Evolutionary conservation across 2,329 filamentous ascomycete species (phyloP).

Genomic region (Ampelomyces quisqualis): DNA sequence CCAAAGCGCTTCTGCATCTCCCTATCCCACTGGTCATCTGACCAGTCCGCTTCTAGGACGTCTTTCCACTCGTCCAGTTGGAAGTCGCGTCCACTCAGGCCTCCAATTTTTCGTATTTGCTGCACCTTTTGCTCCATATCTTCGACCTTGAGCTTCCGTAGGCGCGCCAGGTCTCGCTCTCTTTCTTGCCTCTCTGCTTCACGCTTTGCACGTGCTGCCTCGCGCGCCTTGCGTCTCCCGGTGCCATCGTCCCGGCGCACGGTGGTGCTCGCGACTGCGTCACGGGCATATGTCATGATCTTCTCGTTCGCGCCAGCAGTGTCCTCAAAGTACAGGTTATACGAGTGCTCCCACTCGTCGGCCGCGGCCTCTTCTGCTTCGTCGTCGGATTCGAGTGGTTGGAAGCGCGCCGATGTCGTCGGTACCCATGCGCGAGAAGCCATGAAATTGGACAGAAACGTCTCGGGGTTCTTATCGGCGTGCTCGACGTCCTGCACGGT

Average conservation of each 20-base stretch:
- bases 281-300: slow-evolving; percentile 84
- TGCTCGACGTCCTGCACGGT: slow-evolving; percentile 61
- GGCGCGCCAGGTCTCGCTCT: slow-evolving; percentile 76
- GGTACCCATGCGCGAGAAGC: slow-evolving; percentile 87
- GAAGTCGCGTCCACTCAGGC: slow-evolving; percentile 65
- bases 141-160: slow-evolving; percentile 86
- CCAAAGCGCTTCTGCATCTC: slow-evolving; percentile 89
- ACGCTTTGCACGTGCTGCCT: slow-evolving; percentile 73
- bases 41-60: slow-evolving; percentile 84
- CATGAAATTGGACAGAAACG: slow-evolving; percentile 93
- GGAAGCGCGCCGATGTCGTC: slow-evolving; percentile 63
- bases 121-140: slow-evolving; percentile 84
- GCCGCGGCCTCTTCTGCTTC: slow-evolving; percentile 72
- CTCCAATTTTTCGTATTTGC: slow-evolving; percentile 87
- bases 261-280: slow-evolving; percentile 76
- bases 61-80: slow-evolving; percentile 79
- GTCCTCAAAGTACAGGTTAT: slow-evolving; percentile 95
- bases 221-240: slow-evolving; percentile 73
- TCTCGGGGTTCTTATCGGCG: slow-evolving; percentile 87
- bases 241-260: slow-evolving; percentile 82
- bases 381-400: slow-evolving; percentile 90
- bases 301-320: slow-evolving; percentile 84
- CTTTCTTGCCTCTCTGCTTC: slow-evolving; percentile 75
- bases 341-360: slow-evolving; percentile 87
- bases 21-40: slow-evolving; percentile 84